Percentiles rank a stretch among this genome's conserved stretches.
Evolutionary conservation across 2,329 filamentous ascomycete species (phyloP).

Genomic region (Pyrenophora seminiperda): DNA sequence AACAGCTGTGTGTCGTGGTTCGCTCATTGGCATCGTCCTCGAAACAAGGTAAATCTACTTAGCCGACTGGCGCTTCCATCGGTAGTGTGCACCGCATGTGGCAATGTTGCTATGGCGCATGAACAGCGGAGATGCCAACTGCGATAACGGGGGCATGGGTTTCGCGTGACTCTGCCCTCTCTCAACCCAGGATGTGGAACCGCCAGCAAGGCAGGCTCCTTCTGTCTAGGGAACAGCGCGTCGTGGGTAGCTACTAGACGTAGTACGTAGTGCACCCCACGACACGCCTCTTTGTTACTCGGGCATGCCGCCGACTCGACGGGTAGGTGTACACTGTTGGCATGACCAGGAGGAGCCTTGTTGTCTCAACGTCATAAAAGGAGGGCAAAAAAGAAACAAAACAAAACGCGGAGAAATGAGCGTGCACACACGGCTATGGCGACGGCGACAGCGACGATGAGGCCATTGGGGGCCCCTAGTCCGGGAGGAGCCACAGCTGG

Average conservation of each 20-base stretch:
- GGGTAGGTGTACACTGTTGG: background rate
- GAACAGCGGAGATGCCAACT: too few relatives aligned
- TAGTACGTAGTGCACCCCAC: background rate
- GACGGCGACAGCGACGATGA: conserved; percentile 1
- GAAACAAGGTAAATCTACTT: background rate
- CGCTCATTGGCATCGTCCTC: conserved; percentile 1
- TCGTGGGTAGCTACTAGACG: background rate
- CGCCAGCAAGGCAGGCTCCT: conserved; percentile 3
- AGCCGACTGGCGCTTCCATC: conserved; percentile 6
- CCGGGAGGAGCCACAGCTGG: conserved; percentile 11
- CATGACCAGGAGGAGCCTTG: background rate
- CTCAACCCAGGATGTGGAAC: background rate
- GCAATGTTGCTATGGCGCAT: background rate
- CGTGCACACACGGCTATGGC: background rate
- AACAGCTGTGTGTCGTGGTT: conserved; percentile 5
- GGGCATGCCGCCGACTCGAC: background rate
- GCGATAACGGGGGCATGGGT: too few relatives aligned
- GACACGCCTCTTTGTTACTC: background rate
- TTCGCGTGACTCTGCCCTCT: background rate
- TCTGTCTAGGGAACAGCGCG: conserved; percentile 14
- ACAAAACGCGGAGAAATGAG: too few relatives aligned
- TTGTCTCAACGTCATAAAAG: background rate
- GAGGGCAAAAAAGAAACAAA: background rate
- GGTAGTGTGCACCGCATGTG: conserved; percentile 11
- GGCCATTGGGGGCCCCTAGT: background rate